Evolutionary conservation across 2,329 filamentous ascomycete species (phyloP), one percentile per base, ranked within the genome.

Genomic region (Phaeoacremonium minimum): DNA sequence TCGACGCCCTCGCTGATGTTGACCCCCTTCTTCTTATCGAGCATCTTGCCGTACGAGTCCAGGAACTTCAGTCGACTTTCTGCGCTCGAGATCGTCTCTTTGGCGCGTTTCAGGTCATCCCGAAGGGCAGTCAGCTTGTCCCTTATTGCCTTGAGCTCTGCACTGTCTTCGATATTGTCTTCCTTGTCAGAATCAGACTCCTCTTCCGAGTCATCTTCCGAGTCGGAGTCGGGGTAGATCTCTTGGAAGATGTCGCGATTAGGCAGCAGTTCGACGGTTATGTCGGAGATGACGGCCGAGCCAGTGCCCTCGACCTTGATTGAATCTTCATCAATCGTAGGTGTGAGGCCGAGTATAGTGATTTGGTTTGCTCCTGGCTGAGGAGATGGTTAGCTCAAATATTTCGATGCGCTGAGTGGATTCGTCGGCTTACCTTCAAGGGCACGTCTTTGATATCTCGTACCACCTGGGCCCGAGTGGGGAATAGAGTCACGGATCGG

Each of bases 401-500:
- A 6, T n/a, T 3, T 15, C 8, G 26, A 13, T 33, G 20, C 32
- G n/a, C 15, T 32, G 8, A n/a, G 8, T 5, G 16, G 8, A 4
- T 5, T n/a, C 13, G 19, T 5, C 22, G 12, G 30, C 52, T 44
- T 52, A 68, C 63, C 51, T 67, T 62, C 15, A 80, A 63, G 2
- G 51, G 47, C 13, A 83, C 60, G 44, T 73, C 59, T 39, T 70
- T 71, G 50, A 85, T 70, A 36, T 82, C 75, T 17, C 80, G 70
- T 11, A 74, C 66, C 18, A 85, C 56, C 32, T 80, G 78, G 2
- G 80, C 81, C 43, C 73, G 64, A 3, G 65, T 64, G 0, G 80
- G 80, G 41, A 81, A 83, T 28, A 86, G 66, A 0, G 73, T 79
- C 13, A 86, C 79, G 1, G 72, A 73, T 33, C 74, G 73, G 20